phyloP scores from a whole-genome alignment of 2,329 filamentous ascomycete species.

The Diaporthe vaccinii region DNA sequence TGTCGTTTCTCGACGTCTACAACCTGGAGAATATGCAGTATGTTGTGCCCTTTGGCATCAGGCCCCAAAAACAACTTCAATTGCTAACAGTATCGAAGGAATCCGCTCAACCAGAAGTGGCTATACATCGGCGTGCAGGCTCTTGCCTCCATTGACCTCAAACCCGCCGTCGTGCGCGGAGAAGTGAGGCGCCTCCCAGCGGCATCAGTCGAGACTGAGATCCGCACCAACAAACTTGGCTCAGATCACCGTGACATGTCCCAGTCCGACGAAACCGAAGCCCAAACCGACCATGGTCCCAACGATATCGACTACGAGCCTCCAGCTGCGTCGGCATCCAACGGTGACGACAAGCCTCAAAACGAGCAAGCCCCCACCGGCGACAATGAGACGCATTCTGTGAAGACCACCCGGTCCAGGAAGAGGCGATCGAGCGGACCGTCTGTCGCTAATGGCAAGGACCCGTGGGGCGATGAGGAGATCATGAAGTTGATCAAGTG shows the following conservation, averaged over 20 bases:
- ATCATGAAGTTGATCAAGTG: slow-evolving; percentile 17
- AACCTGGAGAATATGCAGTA: slow-evolving; percentile 9
- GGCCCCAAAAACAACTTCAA: not conserved
- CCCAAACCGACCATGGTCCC: not conserved
- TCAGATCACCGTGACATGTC: not conserved
- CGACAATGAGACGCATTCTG: not conserved
- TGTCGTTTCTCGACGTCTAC: not conserved
- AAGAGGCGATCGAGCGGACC: not conserved
- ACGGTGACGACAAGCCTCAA: not conserved
- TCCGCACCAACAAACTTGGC: not conserved
- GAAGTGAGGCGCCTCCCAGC: not conserved
- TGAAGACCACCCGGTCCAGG: not conserved
- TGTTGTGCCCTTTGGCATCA: not conserved
- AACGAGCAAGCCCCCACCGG: not conserved
- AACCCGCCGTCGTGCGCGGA: slow-evolving; percentile 18
- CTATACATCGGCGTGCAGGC: slow-evolving; percentile 29
- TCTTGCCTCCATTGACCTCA: slow-evolving; percentile 2
- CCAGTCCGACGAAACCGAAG: not conserved
- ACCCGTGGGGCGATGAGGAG: slow-evolving; percentile 33
- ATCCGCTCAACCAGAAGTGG: slow-evolving; percentile 1
- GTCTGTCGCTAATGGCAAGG: not conserved
- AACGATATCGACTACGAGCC: not conserved
- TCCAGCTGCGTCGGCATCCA: not conserved
- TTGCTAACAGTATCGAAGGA: slow-evolving; percentile 12
- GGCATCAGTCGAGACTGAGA: not conserved